These are phyloP conservation scores for Lignosus rhinocerotis DNA, from an alignment of 1,284 basidiomycete genomes.

Conservation along the genomic window DNA sequence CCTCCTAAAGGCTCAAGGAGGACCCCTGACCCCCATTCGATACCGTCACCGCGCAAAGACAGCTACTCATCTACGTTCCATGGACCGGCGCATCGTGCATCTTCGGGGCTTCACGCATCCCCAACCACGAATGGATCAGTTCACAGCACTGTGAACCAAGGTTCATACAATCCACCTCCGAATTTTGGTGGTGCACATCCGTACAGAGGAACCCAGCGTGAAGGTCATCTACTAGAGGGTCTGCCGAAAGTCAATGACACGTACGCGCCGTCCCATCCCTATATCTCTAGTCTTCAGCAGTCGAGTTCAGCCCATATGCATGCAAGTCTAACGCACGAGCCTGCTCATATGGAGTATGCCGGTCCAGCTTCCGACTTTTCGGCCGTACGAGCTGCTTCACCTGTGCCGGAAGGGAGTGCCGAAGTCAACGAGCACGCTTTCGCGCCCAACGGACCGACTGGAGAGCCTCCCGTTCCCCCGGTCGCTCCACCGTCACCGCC, in stretches of 20 bases:
- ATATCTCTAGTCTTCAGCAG: not conserved
- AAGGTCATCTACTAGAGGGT: not conserved
- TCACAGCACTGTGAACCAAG: conserved; percentile 1
- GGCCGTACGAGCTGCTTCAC: not conserved
- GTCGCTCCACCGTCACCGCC: conserved; percentile 8
- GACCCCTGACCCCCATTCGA: conserved; percentile 10
- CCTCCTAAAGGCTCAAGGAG: conserved; percentile 12
- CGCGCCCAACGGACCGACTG: not conserved
- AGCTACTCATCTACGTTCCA: not conserved
- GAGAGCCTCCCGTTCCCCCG: not conserved
- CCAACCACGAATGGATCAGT: conserved; percentile 6
- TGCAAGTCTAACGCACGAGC: not conserved
- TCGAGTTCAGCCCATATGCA: not conserved
- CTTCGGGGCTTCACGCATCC: conserved; percentile 1
- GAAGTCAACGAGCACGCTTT: conserved; percentile 6
- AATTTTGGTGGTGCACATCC: not conserved
- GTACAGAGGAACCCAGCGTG: not conserved
- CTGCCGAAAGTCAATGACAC: conserved; percentile 7
- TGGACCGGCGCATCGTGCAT: not conserved
- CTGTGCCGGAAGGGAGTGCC: not conserved
- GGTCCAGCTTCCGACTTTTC: not conserved
- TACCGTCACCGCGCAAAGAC: conserved; percentile 8
- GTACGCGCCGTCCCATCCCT: conserved; percentile 4
- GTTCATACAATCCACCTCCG: not conserved
- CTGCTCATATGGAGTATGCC: conserved; percentile 3